Conservation (phyloP, 352 stramenopile species). For the Blastocystis hominis region DNA sequence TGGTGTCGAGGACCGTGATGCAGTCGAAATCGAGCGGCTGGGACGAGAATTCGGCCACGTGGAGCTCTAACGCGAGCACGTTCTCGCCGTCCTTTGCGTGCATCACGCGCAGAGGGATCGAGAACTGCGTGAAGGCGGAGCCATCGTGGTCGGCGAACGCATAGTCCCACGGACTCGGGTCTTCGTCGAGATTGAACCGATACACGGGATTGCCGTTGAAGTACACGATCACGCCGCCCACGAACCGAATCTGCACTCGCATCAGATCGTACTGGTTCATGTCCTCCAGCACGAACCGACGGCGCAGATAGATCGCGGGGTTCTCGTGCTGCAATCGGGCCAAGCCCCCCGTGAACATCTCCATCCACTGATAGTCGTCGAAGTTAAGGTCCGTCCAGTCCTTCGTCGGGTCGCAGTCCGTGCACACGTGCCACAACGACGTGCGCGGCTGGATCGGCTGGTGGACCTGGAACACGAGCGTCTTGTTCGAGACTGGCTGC, state of each 20-base stretch:
- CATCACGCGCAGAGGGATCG: background rate
- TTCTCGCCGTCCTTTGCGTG: slow-evolving; percentile 5
- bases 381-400: background rate
- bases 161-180: background rate
- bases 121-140: background rate
- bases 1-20: background rate
- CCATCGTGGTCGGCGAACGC: background rate
- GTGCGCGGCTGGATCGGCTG: slow-evolving; percentile 3
- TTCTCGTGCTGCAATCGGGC: background rate
- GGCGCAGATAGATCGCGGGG: background rate
- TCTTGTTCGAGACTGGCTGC: background rate
- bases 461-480: background rate
- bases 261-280: background rate
- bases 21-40: background rate
- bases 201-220: slow-evolving; percentile 16
- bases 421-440: background rate
- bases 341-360: background rate
- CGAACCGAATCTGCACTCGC: background rate
- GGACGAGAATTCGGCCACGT: background rate
- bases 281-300: background rate
- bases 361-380: background rate
- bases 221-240: slow-evolving; percentile 3
- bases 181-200: slow-evolving; percentile 5
- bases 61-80: slow-evolving; percentile 1
- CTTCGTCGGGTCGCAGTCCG: background rate